These are phyloP conservation scores for Euphorbia schlechtendalii DNA, from an alignment of 441 rosid genomes.

Conservation along the genomic window DNA sequence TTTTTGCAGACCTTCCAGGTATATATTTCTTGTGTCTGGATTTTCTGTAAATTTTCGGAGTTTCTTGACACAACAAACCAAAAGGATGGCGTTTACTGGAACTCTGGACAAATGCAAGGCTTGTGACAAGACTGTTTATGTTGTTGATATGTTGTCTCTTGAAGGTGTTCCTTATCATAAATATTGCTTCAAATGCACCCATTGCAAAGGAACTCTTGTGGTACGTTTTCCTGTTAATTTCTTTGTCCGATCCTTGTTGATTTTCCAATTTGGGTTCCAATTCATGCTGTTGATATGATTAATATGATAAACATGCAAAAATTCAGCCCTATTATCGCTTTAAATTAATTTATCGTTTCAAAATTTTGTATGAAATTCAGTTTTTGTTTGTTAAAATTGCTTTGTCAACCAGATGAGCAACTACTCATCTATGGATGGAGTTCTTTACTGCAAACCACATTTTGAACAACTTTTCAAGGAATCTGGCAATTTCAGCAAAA, in stretches of 20 bases:
- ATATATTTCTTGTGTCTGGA: neutral
- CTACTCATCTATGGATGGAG: conserved; percentile 98
- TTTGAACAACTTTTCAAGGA: conserved; percentile 96
- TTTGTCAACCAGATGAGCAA: conserved; percentile 69
- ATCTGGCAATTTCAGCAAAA: conserved; percentile 94
- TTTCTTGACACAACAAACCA: neutral
- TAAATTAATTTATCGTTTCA: too few relatives aligned
- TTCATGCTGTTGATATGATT: too few relatives aligned
- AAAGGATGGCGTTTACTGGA: conserved; percentile 80
- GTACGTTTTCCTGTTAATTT: conserved; percentile 23
- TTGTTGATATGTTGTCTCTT: conserved; percentile 70
- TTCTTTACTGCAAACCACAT: conserved; percentile 83
- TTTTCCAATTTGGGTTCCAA: conserved; percentile 38
- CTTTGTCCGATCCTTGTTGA: neutral
- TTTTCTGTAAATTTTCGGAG: too few relatives aligned
- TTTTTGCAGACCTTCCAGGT: conserved; percentile 23
- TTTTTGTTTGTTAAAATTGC: neutral
- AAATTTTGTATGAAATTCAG: too few relatives aligned
- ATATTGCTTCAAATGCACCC: conserved; percentile 91
- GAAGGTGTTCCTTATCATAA: conserved; percentile 91
- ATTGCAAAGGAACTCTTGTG: conserved; percentile 87
- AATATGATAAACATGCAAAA: too few relatives aligned
- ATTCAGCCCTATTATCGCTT: too few relatives aligned
- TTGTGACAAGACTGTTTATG: conserved; percentile 83
- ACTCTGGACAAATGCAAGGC: conserved; percentile 92